Base-by-base conservation (phyloP, 495 filamentous ascomycete genomes). In the Hypoxylon cercidicola region DNA sequence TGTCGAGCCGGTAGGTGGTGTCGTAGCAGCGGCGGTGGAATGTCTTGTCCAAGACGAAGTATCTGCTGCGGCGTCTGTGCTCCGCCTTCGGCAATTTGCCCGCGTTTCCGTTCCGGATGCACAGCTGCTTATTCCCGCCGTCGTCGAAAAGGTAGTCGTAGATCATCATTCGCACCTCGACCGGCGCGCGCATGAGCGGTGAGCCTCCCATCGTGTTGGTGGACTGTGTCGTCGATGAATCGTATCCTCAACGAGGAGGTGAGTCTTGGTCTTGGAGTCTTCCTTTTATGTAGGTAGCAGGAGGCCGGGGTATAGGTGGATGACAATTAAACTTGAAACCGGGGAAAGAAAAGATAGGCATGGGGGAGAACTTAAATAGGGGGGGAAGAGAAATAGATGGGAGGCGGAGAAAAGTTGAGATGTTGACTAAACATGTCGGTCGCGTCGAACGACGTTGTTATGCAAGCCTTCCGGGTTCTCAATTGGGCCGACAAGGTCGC, bases 151-250 rank as follows among this genome's bases (percentile, higher is more conserved):
- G 79, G 53, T 85, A 81, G 13, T 71, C 67, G 71, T 83, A 87
- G 35, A 87, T 87, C 52, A 84, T 78, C 21, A 83, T 70, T 12
- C 85, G 81, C 54, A 88, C 77, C 70, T 88, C 85, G 7, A 77
- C 68, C 1, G 85, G 85, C 0, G 85, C 45, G 30, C 59, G 37
- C 64, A 74, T 60, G 2, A 75, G 41, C 1, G 57, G 65, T 23
- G 72, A 66, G 28, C 15, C n/a, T 11, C 54, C 57, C 70, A 73
- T 73, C 15, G 23, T 35, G 44, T 19, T 8, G 39, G 5, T 13
- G 39, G 8, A n/a, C 10, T 28, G 25, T 28, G 7, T 28, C 3
- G 25, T 7, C 25, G 25, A 28, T 28, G 7, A 28, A 7, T 28
- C 25, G 25, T 28, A 7, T 28, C 25, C 7, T 28, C 3, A 7